phyloP scores from a whole-genome alignment of 495 filamentous ascomycete genomes.

The Daldinia grandis region DNA sequence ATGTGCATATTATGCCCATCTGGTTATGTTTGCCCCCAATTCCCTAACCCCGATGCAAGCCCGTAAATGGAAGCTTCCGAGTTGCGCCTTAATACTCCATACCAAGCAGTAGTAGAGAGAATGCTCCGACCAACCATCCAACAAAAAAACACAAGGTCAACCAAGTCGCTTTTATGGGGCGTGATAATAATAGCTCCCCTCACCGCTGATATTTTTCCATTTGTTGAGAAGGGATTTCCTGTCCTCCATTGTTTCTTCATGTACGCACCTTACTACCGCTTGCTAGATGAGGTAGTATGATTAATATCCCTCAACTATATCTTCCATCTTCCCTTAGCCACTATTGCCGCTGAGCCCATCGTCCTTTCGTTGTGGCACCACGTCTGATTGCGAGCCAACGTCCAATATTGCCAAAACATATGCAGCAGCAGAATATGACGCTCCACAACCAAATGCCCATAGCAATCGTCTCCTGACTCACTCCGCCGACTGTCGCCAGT shows the following conservation, averaged over 20 bases:
- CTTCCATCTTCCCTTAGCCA: background rate
- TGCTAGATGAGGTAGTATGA: background rate
- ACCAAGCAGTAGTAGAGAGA: background rate
- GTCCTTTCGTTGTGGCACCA: conserved; percentile 45
- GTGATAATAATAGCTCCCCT: background rate
- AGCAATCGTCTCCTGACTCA: conserved; percentile 78
- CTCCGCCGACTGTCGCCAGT: conserved; percentile 54
- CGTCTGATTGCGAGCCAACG: conserved; percentile 71
- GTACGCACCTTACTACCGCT: background rate
- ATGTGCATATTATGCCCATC: background rate
- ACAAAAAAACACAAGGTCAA: background rate
- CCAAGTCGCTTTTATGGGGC: conserved; percentile 1
- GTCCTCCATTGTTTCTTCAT: background rate
- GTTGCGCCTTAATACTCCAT: background rate
- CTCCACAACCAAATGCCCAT: conserved; percentile 87
- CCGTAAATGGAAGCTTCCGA: background rate
- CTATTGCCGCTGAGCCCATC: conserved; percentile 46
- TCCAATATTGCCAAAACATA: conserved; percentile 97
- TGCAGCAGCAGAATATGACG: conserved; percentile 90
- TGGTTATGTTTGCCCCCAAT: background rate
- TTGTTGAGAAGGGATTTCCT: background rate
- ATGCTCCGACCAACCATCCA: background rate
- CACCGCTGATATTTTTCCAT: background rate
- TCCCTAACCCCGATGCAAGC: background rate
- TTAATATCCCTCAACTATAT: background rate